phyloP scores from a whole-genome alignment of 306 rosid species.

The Fragaria ananassa region DNA sequence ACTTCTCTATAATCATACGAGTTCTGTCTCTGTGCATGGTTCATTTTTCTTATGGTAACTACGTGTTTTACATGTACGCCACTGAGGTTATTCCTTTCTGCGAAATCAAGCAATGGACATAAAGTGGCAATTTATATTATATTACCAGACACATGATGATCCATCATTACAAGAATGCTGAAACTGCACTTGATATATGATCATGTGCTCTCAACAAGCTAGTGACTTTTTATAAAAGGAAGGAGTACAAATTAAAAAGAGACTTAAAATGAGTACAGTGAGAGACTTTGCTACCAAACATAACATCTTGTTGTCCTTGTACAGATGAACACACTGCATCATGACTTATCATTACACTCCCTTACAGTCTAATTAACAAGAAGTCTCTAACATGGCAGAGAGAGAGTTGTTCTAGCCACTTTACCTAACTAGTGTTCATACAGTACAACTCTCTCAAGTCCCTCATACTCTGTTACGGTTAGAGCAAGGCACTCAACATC shows the following conservation, averaged over 20 bases:
- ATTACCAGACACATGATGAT: conserved; percentile 17
- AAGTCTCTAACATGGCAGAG: conserved; percentile 21
- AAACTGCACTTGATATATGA: background rate
- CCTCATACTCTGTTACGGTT: conserved; percentile 1
- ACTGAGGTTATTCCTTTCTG: background rate
- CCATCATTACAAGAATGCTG: conserved; percentile 1
- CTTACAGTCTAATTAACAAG: conserved; percentile 13
- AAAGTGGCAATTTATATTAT: background rate
- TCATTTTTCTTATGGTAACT: background rate
- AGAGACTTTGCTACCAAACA: conserved; percentile 16
- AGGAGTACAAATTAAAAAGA: background rate
- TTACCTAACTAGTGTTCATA: conserved; percentile 26
- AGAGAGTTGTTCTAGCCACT: conserved; percentile 31
- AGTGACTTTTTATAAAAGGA: background rate
- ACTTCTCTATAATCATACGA: background rate
- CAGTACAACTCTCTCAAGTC: background rate
- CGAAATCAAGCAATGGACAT: background rate
- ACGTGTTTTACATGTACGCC: background rate
- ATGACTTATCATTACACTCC: conserved; percentile 19
- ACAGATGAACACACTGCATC: conserved; percentile 1
- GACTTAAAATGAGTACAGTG: background rate
- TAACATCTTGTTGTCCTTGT: conserved; percentile 7
- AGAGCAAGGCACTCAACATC: conserved; percentile 70
- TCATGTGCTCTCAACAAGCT: background rate
- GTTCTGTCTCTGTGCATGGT: background rate